These are phyloP conservation scores for Candida vartiovaarae DNA, from an alignment of 805 yeast genomes.

Conservation along the genomic window DNA sequence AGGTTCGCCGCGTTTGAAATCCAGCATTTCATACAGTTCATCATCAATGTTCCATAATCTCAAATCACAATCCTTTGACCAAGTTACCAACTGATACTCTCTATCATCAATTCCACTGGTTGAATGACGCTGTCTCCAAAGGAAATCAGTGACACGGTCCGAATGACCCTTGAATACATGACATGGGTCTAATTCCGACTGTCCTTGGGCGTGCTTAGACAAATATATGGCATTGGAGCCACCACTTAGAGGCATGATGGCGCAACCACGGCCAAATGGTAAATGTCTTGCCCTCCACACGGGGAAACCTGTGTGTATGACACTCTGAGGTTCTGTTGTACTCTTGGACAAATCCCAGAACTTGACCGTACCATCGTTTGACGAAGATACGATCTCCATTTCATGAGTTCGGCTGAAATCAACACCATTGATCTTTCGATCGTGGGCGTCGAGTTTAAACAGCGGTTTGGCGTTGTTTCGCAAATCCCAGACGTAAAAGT, in stretches of 20 bases:
- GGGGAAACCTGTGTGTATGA: slow-evolving; percentile 71
- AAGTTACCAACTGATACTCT: slow-evolving; percentile 86
- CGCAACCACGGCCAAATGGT: slow-evolving; percentile 86
- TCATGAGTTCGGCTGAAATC: slow-evolving; percentile 65
- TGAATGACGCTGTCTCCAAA: slow-evolving; percentile 69
- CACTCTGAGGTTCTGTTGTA: slow-evolving; percentile 41
- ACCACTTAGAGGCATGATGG: slow-evolving; percentile 86
- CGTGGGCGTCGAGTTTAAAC: slow-evolving; percentile 62
- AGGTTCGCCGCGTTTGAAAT: slow-evolving; percentile 32
- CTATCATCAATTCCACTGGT: slow-evolving; percentile 50
- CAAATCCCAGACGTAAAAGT: slow-evolving; percentile 81
- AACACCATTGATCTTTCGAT: slow-evolving; percentile 82
- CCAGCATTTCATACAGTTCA: slow-evolving; percentile 39
- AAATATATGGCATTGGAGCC: slow-evolving; percentile 50
- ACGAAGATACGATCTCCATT: slow-evolving; percentile 66
- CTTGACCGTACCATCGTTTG: slow-evolving; percentile 80
- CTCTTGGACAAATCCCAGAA: slow-evolving; percentile 62
- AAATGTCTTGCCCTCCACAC: slow-evolving; percentile 82
- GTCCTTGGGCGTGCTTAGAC: slow-evolving; percentile 23
- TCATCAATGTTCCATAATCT: slow-evolving; percentile 70
- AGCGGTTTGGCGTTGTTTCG: slow-evolving; percentile 78
- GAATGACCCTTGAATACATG: slow-evolving; percentile 72
- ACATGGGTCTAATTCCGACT: slow-evolving; percentile 40
- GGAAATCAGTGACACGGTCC: slow-evolving; percentile 79
- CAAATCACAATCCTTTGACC: slow-evolving; percentile 87